phyloP scores from a whole-genome alignment of 2,329 filamentous ascomycete species.

The Cladophialophora bantiana region DNA sequence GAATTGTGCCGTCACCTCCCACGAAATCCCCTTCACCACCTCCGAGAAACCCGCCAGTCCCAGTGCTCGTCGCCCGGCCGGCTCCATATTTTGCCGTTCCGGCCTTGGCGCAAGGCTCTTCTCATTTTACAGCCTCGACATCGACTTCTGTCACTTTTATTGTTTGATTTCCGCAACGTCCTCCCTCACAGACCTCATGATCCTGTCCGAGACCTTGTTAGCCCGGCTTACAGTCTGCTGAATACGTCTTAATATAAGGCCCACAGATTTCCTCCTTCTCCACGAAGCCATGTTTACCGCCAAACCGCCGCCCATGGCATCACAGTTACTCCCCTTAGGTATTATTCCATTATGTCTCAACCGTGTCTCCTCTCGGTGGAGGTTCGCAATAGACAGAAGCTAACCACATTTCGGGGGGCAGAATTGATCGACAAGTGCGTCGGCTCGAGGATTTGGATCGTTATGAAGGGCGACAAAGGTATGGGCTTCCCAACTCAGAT shows the following conservation, averaged over 20 bases:
- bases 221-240: neutral
- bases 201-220: neutral
- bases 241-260: neutral
- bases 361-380: neutral
- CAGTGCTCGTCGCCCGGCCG: neutral
- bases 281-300: neutral
- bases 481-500: slow-evolving; percentile 28
- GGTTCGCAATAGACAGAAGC: neutral
- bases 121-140: neutral
- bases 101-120: slow-evolving; percentile 3
- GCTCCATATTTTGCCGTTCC: neutral
- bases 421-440: slow-evolving; percentile 99
- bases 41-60: neutral
- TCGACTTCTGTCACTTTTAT: neutral
- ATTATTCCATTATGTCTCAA: slow-evolving; percentile 37
- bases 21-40: neutral
- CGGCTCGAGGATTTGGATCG: slow-evolving; percentile 95
- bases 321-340: slow-evolving; percentile 77
- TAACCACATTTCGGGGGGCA: slow-evolving; percentile 49
- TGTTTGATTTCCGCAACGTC: neutral
- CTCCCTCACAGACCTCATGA: neutral
- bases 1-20: neutral
- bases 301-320: slow-evolving; percentile 63
- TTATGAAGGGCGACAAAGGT: slow-evolving; percentile 99
- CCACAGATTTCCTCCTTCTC: neutral